Base-by-base conservation (phyloP, 2,329 filamentous ascomycete species). In the Microdochium trichocladiopsis region DNA sequence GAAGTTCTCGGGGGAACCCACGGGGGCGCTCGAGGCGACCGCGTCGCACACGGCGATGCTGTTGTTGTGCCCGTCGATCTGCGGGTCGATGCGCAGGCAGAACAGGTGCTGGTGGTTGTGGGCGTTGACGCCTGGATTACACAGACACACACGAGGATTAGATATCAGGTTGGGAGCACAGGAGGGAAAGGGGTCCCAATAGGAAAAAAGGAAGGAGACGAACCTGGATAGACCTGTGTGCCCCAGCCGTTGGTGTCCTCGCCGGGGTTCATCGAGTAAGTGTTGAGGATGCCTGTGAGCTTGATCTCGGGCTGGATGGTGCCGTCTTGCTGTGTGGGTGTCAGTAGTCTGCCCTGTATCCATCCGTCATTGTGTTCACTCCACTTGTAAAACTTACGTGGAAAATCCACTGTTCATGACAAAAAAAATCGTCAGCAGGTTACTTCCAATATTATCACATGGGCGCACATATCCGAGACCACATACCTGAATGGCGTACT, bases 41-140 rank as follows among this genome's bases (percentile, higher is more conserved):
- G 90, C 87, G 60, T 96, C 92, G 12, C 87, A 84, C 70, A 92
- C 83, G 74, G 90, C 93, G 54, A 96, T 78, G 0, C 90, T 92
- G 68, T 96, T 96, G 57, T 85, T 79, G 1, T 86, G 82, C 0
- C 92, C 92, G 64, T 96, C 92, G 52, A 96, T 81, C 63, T 93
- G 94, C 28, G 91, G 82, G 66, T 96, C 88, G 45, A 96, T 75
- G 43, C 92, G 88, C 45, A 96, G 74, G 65, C 90, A 96, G 80
- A 96, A 96, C 28, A 96, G 79, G 68, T 96, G 92, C 70, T 96
- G 91, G 69, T 96, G 92, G 73, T 96, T 96, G 72, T 96, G 92
- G 0, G 92, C 92, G 63, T 96, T 95, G 63, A 96, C 90, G 41
- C 89, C 76, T 61, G 49, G 37, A 16, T 45, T 45, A 45, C 8